These are phyloP conservation scores for Pelargonium nanum DNA, from an alignment of 345 rosid species.

Conservation along the genomic window DNA sequence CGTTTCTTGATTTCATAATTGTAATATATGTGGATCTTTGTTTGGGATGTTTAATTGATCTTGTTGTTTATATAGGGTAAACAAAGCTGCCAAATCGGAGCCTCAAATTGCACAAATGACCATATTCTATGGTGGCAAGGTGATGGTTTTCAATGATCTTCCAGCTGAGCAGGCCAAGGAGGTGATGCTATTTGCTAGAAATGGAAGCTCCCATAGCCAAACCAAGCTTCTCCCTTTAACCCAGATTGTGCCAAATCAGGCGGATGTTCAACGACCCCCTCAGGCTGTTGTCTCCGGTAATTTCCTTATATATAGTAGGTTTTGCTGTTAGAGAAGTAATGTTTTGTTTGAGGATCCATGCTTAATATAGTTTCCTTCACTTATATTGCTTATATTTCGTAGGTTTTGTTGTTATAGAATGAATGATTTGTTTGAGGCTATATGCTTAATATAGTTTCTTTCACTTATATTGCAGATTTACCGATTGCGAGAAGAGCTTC, in stretches of 20 bases:
- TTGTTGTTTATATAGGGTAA: slow-evolving; percentile 13
- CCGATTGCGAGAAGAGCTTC: slow-evolving; percentile 93
- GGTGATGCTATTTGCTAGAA: slow-evolving; percentile 50
- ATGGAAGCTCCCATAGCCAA: slow-evolving; percentile 26
- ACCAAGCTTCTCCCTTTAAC: slow-evolving; percentile 4
- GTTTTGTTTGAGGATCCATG: neutral
- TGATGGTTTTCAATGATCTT: slow-evolving; percentile 57
- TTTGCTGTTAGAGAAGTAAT: neutral
- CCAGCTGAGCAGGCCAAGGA: slow-evolving; percentile 70
- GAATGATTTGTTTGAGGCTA: neutral
- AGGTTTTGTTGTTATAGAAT: neutral
- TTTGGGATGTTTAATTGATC: slow-evolving; percentile 9
- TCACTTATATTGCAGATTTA: slow-evolving; percentile 38
- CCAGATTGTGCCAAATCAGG: neutral
- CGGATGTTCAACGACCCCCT: slow-evolving; percentile 16
- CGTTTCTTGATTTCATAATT: neutral
- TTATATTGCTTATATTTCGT: neutral
- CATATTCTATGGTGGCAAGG: slow-evolving; percentile 75
- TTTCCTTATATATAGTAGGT: neutral
- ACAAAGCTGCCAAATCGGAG: slow-evolving; percentile 15
- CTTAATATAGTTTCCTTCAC: neutral
- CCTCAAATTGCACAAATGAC: slow-evolving; percentile 58
- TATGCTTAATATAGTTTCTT: neutral
- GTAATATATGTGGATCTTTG: neutral
- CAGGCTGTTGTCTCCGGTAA: slow-evolving; percentile 49